A percentile compares a stretch with the other conserved stretches of the same genome.
Evolutionary conservation across 1,139 yeast genomes (phyloP).

Genomic region (Diutina siamensis): DNA sequence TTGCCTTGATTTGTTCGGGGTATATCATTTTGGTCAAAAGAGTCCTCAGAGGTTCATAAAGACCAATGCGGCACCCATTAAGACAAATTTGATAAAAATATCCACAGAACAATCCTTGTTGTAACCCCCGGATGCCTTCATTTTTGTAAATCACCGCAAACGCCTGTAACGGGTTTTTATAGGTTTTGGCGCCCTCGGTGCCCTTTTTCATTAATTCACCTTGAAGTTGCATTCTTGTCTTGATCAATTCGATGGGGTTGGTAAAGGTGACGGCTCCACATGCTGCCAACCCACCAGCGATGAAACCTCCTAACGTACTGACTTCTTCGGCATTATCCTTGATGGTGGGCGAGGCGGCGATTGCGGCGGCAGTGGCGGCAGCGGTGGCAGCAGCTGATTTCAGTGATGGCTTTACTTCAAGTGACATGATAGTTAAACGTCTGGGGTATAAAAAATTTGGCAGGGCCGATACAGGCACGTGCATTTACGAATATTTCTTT

Average conservation of each 20-base stretch:
- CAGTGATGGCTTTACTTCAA: not conserved
- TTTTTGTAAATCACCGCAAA: slow-evolving; percentile 57
- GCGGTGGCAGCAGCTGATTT: not conserved
- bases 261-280: slow-evolving; percentile 97
- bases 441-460: not conserved
- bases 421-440: not conserved
- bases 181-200: slow-evolving; percentile 36
- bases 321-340: slow-evolving; percentile 23
- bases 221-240: slow-evolving; percentile 92
- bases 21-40: slow-evolving; percentile 43
- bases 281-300: slow-evolving; percentile 93
- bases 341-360: not conserved
- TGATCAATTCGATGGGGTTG: slow-evolving; percentile 88
- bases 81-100: slow-evolving; percentile 81
- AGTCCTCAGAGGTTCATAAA: slow-evolving; percentile 79
- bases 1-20: slow-evolving; percentile 34
- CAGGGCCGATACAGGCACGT: not conserved
- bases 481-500: not conserved
- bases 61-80: slow-evolving; percentile 88
- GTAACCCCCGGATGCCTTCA: slow-evolving; percentile 83
- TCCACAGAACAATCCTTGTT: slow-evolving; percentile 76
- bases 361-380: not conserved
- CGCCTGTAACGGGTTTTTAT: slow-evolving; percentile 83
- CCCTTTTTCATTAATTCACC: slow-evolving; percentile 61
- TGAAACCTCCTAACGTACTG: slow-evolving; percentile 66